phyloP scores from a whole-genome alignment of 306 rosid species.

The Pyrus bretschneideri region DNA sequence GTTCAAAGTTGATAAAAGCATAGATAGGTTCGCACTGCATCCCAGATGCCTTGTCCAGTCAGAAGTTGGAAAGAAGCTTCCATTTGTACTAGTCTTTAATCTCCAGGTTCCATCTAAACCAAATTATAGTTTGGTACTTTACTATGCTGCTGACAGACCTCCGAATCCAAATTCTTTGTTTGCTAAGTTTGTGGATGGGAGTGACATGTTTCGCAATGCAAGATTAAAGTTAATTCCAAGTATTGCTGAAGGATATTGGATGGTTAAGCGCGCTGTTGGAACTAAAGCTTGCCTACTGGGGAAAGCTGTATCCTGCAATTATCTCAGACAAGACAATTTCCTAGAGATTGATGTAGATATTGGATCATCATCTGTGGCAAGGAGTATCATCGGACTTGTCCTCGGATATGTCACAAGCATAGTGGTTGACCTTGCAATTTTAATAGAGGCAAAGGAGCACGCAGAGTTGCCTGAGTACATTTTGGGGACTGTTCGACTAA shows the following conservation, averaged over 20 bases:
- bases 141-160: constrained; percentile 81
- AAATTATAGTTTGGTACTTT: constrained; percentile 77
- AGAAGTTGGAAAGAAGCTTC: constrained; percentile 77
- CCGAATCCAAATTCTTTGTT: constrained; percentile 58
- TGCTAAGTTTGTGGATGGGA: constrained; percentile 71
- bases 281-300: constrained; percentile 94
- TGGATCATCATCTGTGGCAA: constrained; percentile 92
- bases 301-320: constrained; percentile 87
- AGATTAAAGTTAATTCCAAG: constrained; percentile 96
- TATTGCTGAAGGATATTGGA: constrained; percentile 95
- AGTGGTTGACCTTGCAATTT: constrained; percentile 89
- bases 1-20: constrained; percentile 56
- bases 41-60: constrained; percentile 66
- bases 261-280: constrained; percentile 98
- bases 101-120: constrained; percentile 99
- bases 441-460: constrained; percentile 83
- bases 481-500: constrained; percentile 82
- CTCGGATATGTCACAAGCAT: constrained; percentile 84
- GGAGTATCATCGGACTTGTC: constrained; percentile 84
- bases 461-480: constrained; percentile 75
- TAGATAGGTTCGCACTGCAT: constrained; percentile 64
- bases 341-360: constrained; percentile 96
- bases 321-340: constrained; percentile 72
- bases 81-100: constrained; percentile 73
- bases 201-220: constrained; percentile 62